Conservation (phyloP, 1,284 basidiomycete species). For the Malassezia cuniculi region DNA sequence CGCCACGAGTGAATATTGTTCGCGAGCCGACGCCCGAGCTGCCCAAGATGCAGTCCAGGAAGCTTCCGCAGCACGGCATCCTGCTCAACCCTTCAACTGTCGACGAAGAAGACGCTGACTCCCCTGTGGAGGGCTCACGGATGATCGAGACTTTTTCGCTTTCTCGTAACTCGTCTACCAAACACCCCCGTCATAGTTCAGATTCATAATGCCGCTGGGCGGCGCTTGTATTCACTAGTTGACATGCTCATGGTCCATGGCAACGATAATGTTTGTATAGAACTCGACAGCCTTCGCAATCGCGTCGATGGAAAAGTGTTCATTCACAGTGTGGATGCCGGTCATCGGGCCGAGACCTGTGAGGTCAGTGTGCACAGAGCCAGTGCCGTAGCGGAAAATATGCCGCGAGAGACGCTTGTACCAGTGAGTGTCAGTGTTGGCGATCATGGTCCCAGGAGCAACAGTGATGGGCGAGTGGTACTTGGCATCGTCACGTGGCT, state of each 20-base stretch:
- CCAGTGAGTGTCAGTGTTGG: conserved; percentile 50
- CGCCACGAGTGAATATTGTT: too few species aligned
- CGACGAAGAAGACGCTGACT: too few species aligned
- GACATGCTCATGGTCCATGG: conserved; percentile 42
- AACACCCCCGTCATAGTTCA: too few species aligned
- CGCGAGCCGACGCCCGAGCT: too few species aligned
- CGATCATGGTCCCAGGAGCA: conserved; percentile 52
- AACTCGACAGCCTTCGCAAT: conserved; percentile 48
- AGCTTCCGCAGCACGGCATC: too few species aligned
- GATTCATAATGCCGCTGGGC: too few species aligned
- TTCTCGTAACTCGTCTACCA: too few species aligned
- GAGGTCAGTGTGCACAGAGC: conserved; percentile 35
- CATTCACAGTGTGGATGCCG: conserved; percentile 58
- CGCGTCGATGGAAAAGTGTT: conserved; percentile 47
- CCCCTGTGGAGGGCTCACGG: too few species aligned
- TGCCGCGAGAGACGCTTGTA: conserved; percentile 51
- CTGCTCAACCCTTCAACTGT: too few species aligned
- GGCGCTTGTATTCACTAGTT: too few species aligned
- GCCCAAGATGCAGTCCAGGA: too few species aligned
- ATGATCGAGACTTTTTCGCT: too few species aligned
- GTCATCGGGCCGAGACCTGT: conserved; percentile 44
- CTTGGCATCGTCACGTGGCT: conserved; percentile 42
- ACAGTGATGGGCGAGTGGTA: conserved; percentile 48
- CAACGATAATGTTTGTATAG: conserved; percentile 49
- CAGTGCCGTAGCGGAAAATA: conserved; percentile 52